These are phyloP conservation scores for Cupressus sempervirens DNA, from an alignment of 75 land plant genomes.

Conservation along the genomic window DNA sequence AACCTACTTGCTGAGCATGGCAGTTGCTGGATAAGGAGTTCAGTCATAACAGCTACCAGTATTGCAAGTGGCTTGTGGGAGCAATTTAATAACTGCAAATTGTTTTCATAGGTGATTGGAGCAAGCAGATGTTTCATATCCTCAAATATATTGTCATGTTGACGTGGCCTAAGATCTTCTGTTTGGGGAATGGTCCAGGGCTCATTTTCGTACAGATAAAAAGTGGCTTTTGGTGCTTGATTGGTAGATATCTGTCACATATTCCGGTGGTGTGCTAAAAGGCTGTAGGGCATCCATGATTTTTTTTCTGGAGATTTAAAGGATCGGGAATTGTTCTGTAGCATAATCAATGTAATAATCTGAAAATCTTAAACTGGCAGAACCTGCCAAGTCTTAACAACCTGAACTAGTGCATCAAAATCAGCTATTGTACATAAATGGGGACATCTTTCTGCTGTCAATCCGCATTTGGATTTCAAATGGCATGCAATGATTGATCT, in stretches of 20 bases:
- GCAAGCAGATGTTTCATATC: background rate
- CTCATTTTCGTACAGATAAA: background rate
- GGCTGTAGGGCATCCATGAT: background rate
- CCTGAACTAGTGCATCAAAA: background rate
- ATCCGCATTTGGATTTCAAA: background rate
- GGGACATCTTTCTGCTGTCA: background rate
- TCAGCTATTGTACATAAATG: conserved; percentile 1
- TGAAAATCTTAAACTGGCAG: background rate
- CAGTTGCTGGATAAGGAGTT: background rate
- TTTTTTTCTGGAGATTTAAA: background rate
- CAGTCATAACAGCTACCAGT: background rate
- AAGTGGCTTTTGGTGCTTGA: background rate
- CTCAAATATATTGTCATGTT: background rate
- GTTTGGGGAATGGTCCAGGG: background rate
- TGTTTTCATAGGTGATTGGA: background rate
- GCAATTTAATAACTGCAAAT: background rate
- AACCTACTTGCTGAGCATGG: background rate
- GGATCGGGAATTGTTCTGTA: background rate
- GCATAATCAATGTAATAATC: background rate
- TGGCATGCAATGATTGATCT: background rate
- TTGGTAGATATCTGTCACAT: background rate
- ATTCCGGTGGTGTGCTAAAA: background rate
- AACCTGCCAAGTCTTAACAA: background rate
- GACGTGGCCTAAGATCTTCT: background rate
- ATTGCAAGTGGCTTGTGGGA: background rate